Percentiles rank a stretch among this genome's conserved stretches.
Conservation (phyloP, 108 stramenopile species). For the Cyclostephanos tholiformis region DNA sequence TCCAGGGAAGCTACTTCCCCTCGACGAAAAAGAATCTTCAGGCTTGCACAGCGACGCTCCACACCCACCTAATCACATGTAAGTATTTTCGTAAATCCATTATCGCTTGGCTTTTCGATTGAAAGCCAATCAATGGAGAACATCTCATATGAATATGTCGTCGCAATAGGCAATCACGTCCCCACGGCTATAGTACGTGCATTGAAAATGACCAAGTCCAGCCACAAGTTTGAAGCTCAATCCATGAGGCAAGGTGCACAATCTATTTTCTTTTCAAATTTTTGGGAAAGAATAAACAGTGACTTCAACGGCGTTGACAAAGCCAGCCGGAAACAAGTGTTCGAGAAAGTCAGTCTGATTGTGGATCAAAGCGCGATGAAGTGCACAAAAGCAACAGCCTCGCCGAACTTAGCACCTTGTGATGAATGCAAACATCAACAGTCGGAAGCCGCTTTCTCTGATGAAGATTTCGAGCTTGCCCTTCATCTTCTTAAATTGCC, state of each 20-base stretch:
- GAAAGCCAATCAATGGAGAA: background rate
- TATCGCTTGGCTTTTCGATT: background rate
- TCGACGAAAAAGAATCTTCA: slow-evolving; percentile 21
- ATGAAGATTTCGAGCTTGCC: slow-evolving; percentile 36
- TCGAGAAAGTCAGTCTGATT: slow-evolving; percentile 10
- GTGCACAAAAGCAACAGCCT: slow-evolving; percentile 5
- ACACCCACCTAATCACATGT: slow-evolving; percentile 37
- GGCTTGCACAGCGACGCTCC: slow-evolving; percentile 24
- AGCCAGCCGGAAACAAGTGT: background rate
- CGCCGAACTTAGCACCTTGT: slow-evolving; percentile 12
- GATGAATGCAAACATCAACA: slow-evolving; percentile 15
- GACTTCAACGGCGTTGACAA: slow-evolving; percentile 24
- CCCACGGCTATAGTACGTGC: slow-evolving; percentile 15
- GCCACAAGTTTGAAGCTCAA: slow-evolving; percentile 21
- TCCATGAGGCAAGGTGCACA: slow-evolving; percentile 25
- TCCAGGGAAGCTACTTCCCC: slow-evolving; percentile 31
- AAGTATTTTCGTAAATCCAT: background rate
- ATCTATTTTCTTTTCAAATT: slow-evolving; percentile 21
- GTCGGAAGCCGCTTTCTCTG: background rate
- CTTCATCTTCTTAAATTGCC: slow-evolving; percentile 24
- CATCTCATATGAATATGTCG: background rate
- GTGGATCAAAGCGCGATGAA: slow-evolving; percentile 12
- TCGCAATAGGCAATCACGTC: slow-evolving; percentile 7
- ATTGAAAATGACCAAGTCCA: slow-evolving; percentile 35
- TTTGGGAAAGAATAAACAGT: slow-evolving; percentile 43